Evolutionary conservation across 768 basidiomycete species (phyloP), one percentile per base, ranked within the genome.

Genomic region (Lentinula aciculospora): DNA sequence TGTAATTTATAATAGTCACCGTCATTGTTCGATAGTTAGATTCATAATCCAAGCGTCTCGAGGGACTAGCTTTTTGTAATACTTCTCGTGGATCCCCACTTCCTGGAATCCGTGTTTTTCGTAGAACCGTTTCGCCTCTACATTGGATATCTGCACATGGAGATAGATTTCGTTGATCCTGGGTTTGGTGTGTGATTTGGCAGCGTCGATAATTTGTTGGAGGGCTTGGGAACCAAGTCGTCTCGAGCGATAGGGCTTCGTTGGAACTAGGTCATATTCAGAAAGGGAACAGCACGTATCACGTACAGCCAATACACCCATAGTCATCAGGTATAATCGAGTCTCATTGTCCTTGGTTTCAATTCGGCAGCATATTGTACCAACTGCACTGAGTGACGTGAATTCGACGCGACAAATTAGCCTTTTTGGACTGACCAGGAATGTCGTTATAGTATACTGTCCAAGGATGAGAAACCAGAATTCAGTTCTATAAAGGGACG

Each of bases 391-490:
- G 42, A 31, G 27, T 42, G n/a, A 29, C 21, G 34, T 37, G 32
- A 36, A 31, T 7, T 32, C 15, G 9, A 34, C 34, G 28, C 32
- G 34, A n/a, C 49, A 23, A 6, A 32, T 29, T 37, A 23, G 13
- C 31, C 29, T 28, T 32, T 13, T 29, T 32, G 12, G 9, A 56
- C 59, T 47, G 25, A 60, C 59, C 80, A 46, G 94, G 92, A 58
- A 96, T 78, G 74, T 96, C 93, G 74, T 94, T 94, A 74, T 88
- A 94, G 73, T 94, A 94, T 48, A 94, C 94, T 94, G 64, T 23
- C 19, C 19, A 27, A 34, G 57, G 53, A 23, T 57, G 36, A 48
- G 54, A 60, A 32, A 58, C 48, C 60, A 53, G 42, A 56, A 28
- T 56, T 56, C 42, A 56, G 58, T 57, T 54, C 36, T 45, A 59